Base-by-base conservation (phyloP, 1,284 basidiomycete species). In the Leccinum idahoense region DNA sequence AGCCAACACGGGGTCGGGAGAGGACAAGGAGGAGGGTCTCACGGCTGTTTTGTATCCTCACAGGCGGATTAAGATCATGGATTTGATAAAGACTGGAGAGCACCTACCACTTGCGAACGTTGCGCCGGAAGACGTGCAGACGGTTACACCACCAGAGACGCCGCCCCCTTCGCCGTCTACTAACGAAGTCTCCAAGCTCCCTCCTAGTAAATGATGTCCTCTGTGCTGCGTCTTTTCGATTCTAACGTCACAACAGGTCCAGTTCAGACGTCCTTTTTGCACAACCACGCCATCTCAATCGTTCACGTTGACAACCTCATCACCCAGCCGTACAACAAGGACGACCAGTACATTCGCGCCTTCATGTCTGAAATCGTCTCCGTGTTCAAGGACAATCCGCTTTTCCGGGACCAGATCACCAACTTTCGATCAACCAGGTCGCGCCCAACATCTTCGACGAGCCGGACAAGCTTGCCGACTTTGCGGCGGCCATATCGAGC, bases 361-460 rank as follows among this genome's bases (percentile, higher is more conserved):
- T 92, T 98, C 79, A 96, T 96, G 88, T 90, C 91, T 60, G 96
- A 98, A 78, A 93, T 99, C 65, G 93, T 99, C 67, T 92, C 92
- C 57, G 94, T 98, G 39, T 98, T 98, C 86, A 99, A 98, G 82
- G 96, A 98, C 60, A 98, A 97, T 77, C 95, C 96, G 1, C 87
- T 98, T 66, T 98, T 99, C 88, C 90, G 96, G 60, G 96, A 98
- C 79, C 96, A 98, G 76, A 97, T 96, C 68, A 94, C 93, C 69
- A 96, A 96, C 76, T 98, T 77, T 93, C 91, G 20, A 96, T 97
- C 77, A 94, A 93, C 73, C 94, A 97, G 76, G 89, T 94, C 58
- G 92, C 95, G 5, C 88, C 93, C 18, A 98, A 97, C 76, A 94
- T 99, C 62, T 98, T 99, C 71, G 96, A 98, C 73, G 96, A 98